Percentiles rank a stretch among this genome's conserved stretches.
These are phyloP conservation scores for Dichotomocladium elegans DNA, from an alignment of 371 early-diverging fungal species.

Conservation along the genomic window DNA sequence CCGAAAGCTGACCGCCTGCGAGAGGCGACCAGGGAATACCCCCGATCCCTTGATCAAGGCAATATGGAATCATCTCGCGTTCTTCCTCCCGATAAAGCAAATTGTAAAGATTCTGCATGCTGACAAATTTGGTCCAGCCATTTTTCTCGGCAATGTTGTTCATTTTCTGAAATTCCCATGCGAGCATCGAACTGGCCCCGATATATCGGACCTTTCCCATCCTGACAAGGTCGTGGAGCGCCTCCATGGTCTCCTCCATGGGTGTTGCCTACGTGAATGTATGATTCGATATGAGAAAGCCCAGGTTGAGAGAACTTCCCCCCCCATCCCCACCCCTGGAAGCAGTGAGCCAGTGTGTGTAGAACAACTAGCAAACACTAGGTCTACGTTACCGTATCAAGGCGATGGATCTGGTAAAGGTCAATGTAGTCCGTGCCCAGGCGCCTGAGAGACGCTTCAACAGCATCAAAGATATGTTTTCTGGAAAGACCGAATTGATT, in stretches of 20 bases:
- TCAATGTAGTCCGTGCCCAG: conserved; percentile 58
- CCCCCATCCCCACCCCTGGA: too few relatives aligned
- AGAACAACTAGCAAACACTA: too few relatives aligned
- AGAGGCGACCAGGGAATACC: conserved; percentile 21
- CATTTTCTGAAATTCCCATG: conserved; percentile 41
- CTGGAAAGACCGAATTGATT: conserved; percentile 43
- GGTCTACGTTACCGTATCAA: conserved; percentile 27
- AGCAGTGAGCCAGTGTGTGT: too few relatives aligned
- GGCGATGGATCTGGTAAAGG: conserved; percentile 57
- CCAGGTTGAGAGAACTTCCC: too few relatives aligned
- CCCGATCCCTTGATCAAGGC: conserved; percentile 35
- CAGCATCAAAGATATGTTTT: conserved; percentile 51
- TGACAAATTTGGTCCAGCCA: conserved; percentile 51
- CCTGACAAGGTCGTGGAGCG: conserved; percentile 48
- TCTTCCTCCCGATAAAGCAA: conserved; percentile 60
- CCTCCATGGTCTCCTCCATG: conserved; percentile 54
- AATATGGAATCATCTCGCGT: conserved; percentile 54
- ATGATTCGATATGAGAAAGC: too few relatives aligned
- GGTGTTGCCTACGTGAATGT: conserved; percentile 16
- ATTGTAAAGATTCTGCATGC: conserved; percentile 53
- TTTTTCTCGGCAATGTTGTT: conserved; percentile 35
- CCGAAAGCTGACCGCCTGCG: background rate
- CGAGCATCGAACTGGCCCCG: conserved; percentile 24
- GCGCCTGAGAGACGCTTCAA: conserved; percentile 46
- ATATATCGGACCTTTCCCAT: conserved; percentile 48